A percentile compares a stretch with the other conserved stretches of the same genome.
Conservation (phyloP, 495 filamentous ascomycete species). For the Darksidea phi region DNA sequence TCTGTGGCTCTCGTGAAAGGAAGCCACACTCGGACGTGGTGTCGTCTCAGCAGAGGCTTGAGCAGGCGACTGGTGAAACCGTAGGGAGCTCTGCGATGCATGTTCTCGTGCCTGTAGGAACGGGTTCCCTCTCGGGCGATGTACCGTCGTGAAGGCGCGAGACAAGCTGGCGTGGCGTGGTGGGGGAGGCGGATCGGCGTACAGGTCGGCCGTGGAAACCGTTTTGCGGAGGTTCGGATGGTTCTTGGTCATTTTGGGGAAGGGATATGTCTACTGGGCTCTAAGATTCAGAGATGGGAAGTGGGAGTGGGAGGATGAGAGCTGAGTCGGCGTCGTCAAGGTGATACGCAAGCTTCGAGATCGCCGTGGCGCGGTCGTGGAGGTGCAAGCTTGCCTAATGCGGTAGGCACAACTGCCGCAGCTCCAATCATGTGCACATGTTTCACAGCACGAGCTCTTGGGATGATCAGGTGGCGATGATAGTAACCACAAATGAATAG, state of each 20-base stretch:
- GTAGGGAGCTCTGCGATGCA: not conserved
- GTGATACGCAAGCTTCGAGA: slow-evolving; percentile 19
- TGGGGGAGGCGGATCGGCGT: slow-evolving; percentile 63
- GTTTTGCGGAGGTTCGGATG: slow-evolving; percentile 34
- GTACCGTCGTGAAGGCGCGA: slow-evolving; percentile 31
- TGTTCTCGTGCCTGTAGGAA: slow-evolving; percentile 18
- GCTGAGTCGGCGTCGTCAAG: slow-evolving; percentile 3
- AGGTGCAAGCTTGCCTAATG: not conserved
- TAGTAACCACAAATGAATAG: no score
- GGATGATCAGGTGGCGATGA: no score
- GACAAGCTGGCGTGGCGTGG: slow-evolving; percentile 23
- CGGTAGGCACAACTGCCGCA: not conserved
- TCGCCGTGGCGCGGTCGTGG: not conserved
- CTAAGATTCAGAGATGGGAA: not conserved
- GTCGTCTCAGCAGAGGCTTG: not conserved
- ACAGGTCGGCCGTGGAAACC: slow-evolving; percentile 44
- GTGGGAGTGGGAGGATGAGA: not conserved
- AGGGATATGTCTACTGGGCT: not conserved
- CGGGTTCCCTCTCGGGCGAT: slow-evolving; percentile 24
- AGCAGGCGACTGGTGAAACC: not conserved
- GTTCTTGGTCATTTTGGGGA: slow-evolving; percentile 34
- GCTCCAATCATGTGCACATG: no score
- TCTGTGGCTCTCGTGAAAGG: slow-evolving; percentile 1
- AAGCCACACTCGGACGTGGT: not conserved
- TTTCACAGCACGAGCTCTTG: no score